Base-by-base conservation (phyloP, 1,139 yeast genomes). In the Pichia inconspicua region DNA sequence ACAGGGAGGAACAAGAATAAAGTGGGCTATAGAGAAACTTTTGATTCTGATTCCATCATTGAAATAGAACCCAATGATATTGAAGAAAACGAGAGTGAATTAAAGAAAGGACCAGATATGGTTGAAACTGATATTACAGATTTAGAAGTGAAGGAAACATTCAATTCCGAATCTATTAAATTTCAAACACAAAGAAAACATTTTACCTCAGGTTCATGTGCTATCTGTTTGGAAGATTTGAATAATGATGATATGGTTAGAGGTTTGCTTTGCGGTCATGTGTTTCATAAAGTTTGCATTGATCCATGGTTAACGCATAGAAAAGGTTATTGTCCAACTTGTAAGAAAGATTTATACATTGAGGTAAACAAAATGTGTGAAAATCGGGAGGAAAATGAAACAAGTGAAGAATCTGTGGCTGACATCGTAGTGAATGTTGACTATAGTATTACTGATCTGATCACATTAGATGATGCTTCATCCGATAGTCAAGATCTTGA, bases 301-400 rank as follows among this genome's bases (percentile, higher is more conserved):
- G 94, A 84, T 57, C 92, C 92, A 1, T 86, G 95, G 95, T 68
- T 87, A 44, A 81, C 80, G 4, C 76, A 77, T 51, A 71, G 92
- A 55, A 73, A 85, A 48, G 92, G 92, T 1, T 82, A 88, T 59
- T 87, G 96, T 61, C 95, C 96, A 9, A 78, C 82, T 72, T 87
- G 96, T 66, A 84, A 86, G 61, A 69, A 87, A 39, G 94, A 85
- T 59, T 79, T 80, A 55, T 77, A 75, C 54, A 65, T 74, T 17
- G 49, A 50, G 25, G 30, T 50, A 4, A 40, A 37, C 22, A 14
- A 11, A 5, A 25, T 34, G 27, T 15, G n/a, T 7, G 28, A 14
- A 7, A 43, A 12, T 4, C 32, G 15, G 4, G 38, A 34, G 38
- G 40, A 40, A 41, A 25, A 32, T 17, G 46, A 14, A 17, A 62